These are phyloP conservation scores for Penicillium fimorum DNA, from an alignment of 495 filamentous ascomycete species.

Conservation along the genomic window DNA sequence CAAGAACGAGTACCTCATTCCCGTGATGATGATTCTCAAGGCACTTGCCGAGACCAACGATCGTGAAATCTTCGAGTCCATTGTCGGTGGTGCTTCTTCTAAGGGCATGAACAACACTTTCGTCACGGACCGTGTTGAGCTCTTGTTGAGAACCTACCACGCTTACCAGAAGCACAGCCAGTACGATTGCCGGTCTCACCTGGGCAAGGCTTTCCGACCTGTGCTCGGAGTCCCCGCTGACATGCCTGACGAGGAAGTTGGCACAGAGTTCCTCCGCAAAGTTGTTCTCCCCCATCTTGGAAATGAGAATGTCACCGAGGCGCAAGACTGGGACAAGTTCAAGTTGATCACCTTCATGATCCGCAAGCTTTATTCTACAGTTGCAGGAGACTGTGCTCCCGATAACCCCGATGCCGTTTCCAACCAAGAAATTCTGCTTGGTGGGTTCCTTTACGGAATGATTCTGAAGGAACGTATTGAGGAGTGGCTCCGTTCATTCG, in stretches of 20 bases:
- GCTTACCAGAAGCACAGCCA: slow-evolving; percentile 77
- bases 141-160: slow-evolving; percentile 90
- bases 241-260: slow-evolving; percentile 80
- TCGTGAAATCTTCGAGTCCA: slow-evolving; percentile 86
- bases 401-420: slow-evolving; percentile 97
- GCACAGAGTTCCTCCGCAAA: slow-evolving; percentile 83
- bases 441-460: slow-evolving; percentile 91
- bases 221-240: slow-evolving; percentile 78
- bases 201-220: slow-evolving; percentile 85
- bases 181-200: slow-evolving; percentile 71
- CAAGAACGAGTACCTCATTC: slow-evolving; percentile 92
- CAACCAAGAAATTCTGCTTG: slow-evolving; percentile 89
- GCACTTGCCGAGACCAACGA: slow-evolving; percentile 95
- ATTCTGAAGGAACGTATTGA: slow-evolving; percentile 92
- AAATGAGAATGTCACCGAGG: slow-evolving; percentile 72
- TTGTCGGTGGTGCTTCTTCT: slow-evolving; percentile 71
- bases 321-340: slow-evolving; percentile 88
- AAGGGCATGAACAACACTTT: slow-evolving; percentile 84
- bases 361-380: slow-evolving; percentile 87
- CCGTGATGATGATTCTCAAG: slow-evolving; percentile 94
- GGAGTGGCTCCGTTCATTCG: slow-evolving; percentile 69
- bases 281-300: slow-evolving; percentile 90
- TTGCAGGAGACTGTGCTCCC: slow-evolving; percentile 83
- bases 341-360: slow-evolving; percentile 94
- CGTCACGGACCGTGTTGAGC: slow-evolving; percentile 89